These are phyloP conservation scores for Tylopilus vinaceipallidus DNA, from an alignment of 768 basidiomycete species.

Conservation along the genomic window DNA sequence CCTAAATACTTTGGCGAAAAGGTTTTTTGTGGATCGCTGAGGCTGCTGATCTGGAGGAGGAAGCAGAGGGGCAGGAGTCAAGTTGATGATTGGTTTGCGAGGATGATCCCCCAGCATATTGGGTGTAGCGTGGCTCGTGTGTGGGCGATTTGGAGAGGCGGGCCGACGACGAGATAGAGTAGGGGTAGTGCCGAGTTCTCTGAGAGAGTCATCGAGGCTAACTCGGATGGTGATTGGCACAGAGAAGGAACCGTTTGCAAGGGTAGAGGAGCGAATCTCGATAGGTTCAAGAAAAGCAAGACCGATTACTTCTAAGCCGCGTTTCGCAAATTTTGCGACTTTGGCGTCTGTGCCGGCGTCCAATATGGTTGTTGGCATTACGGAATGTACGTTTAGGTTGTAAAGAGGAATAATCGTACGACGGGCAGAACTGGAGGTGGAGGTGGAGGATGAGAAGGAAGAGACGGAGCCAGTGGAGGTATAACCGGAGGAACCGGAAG, in stretches of 20 bases:
- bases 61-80: conserved; percentile 16
- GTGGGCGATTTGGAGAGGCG: conserved; percentile 8
- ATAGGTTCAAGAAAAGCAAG: conserved; percentile 78
- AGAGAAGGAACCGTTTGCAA: conserved; percentile 11
- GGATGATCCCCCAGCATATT: not conserved
- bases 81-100: conserved; percentile 13
- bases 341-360: conserved; percentile 89
- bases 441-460: conserved; percentile 40
- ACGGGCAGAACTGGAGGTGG: conserved; percentile 48
- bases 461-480: conserved; percentile 44
- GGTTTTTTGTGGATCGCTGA: conserved; percentile 47
- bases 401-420: conserved; percentile 83
- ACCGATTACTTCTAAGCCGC: conserved; percentile 75
- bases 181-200: conserved; percentile 21
- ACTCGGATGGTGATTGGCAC: conserved; percentile 25
- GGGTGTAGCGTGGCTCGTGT: conserved; percentile 1
- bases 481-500: conserved; percentile 44
- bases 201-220: conserved; percentile 26
- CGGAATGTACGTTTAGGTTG: conserved; percentile 85
- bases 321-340: conserved; percentile 72
- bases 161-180: conserved; percentile 5
- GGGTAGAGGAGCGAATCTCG: conserved; percentile 54
- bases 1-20: conserved; percentile 75
- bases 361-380: conserved; percentile 80
- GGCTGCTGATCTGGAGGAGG: conserved; percentile 19